Evolutionary conservation across 192 early-diverging fungal genomes (phyloP).

Genomic region (Linnemannia zychae): DNA sequence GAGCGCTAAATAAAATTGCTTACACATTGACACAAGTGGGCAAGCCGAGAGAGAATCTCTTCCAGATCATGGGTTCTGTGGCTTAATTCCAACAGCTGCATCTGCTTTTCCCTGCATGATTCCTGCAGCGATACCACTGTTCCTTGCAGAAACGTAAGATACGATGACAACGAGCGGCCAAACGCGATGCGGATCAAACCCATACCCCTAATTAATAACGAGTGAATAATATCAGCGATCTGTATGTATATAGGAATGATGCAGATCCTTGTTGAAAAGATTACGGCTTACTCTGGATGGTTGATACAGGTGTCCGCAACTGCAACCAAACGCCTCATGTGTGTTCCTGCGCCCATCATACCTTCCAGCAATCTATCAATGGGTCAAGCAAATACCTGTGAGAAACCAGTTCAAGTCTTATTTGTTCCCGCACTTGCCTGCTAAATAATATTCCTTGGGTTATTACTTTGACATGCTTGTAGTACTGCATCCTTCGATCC

Average conservation of each 20-base stretch:
- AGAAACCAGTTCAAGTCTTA: background rate
- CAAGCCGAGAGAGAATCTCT: constrained; percentile 37
- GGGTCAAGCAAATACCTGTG: background rate
- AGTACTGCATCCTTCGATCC: constrained; percentile 48
- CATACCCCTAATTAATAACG: constrained; percentile 29
- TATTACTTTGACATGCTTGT: constrained; percentile 19
- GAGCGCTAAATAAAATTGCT: background rate
- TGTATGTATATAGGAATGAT: background rate
- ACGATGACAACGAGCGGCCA: constrained; percentile 50
- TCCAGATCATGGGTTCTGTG: constrained; percentile 40
- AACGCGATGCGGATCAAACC: constrained; percentile 56
- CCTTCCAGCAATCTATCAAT: constrained; percentile 30
- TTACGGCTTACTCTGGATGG: constrained; percentile 36
- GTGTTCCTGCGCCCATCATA: constrained; percentile 39
- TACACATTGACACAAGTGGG: constrained; percentile 44
- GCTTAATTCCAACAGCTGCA: constrained; percentile 35
- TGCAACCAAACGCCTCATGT: constrained; percentile 43
- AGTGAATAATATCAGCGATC: background rate
- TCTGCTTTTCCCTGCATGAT: background rate
- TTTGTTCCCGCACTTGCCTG: background rate
- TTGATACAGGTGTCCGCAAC: constrained; percentile 39
- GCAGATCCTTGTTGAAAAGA: background rate
- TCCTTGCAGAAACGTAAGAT: constrained; percentile 46
- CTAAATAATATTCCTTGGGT: background rate
- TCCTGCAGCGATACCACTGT: constrained; percentile 43